Conservation (phyloP, 768 basidiomycete species). For the Pleurotus giganteus region DNA sequence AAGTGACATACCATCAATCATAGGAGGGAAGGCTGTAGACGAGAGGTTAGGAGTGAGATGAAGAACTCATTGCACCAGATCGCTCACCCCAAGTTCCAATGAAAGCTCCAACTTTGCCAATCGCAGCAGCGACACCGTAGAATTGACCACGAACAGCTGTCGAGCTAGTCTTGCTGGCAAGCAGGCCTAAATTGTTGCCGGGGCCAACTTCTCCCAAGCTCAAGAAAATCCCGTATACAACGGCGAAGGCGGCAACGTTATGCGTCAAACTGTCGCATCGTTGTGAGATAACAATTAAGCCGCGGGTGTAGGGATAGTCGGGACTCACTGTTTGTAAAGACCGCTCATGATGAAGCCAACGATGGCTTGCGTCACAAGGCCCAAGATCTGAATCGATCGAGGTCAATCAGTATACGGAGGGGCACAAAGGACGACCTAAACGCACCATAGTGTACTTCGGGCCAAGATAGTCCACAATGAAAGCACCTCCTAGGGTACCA, state of each 20-base stretch:
- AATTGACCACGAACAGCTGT: slow-evolving; percentile 85
- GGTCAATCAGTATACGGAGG: slow-evolving; percentile 6
- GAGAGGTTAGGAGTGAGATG: background rate
- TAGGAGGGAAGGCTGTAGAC: slow-evolving; percentile 57
- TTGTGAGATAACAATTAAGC: background rate
- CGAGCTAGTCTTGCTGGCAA: slow-evolving; percentile 83
- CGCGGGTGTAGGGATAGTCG: background rate
- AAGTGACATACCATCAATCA: slow-evolving; percentile 50
- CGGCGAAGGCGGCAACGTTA: slow-evolving; percentile 75
- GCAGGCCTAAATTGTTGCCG: slow-evolving; percentile 82
- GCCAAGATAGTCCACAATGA: slow-evolving; percentile 71
- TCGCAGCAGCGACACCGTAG: slow-evolving; percentile 83
- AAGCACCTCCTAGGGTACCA: slow-evolving; percentile 68
- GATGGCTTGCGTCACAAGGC: slow-evolving; percentile 65
- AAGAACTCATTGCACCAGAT: background rate
- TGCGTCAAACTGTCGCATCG: slow-evolving; percentile 42
- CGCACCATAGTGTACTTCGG: slow-evolving; percentile 74
- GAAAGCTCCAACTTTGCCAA: slow-evolving; percentile 85
- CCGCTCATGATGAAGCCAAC: slow-evolving; percentile 92
- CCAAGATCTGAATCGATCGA: slow-evolving; percentile 50
- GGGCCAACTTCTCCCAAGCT: slow-evolving; percentile 88
- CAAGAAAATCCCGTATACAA: slow-evolving; percentile 90
- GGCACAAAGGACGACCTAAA: no score
- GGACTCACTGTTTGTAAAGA: slow-evolving; percentile 53
- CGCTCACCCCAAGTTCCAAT: slow-evolving; percentile 74